These are phyloP conservation scores for Flaveria sonorensis DNA, from an alignment of 129 eudicot genomes.

Conservation along the genomic window DNA sequence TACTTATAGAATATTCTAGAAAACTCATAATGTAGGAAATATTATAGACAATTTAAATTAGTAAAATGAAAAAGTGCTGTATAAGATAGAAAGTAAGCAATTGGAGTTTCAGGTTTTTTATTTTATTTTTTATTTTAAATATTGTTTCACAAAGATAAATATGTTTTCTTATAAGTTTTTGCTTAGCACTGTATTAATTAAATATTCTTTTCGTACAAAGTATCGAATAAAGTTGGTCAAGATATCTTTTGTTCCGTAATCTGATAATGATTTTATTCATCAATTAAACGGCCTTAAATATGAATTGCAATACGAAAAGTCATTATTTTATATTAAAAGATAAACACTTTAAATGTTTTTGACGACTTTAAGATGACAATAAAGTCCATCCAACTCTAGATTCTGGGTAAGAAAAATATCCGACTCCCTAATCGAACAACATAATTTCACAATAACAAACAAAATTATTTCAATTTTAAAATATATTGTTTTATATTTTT, in stretches of 20 bases:
- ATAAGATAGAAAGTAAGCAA: not conserved
- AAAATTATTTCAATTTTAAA: not conserved
- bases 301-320: not conserved
- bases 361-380: conserved; percentile 32
- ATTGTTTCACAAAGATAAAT: too few relatives aligned
- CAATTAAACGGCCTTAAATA: not conserved
- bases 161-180: too few relatives aligned
- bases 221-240: conserved; percentile 24
- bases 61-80: not conserved
- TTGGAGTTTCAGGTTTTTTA: not conserved
- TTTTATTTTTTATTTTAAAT: not conserved
- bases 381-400: conserved; percentile 38
- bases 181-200: not conserved
- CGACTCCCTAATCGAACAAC: not conserved
- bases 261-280: conserved; percentile 1
- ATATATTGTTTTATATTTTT: not conserved
- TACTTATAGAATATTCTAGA: too few relatives aligned
- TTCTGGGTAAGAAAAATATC: conserved; percentile 32
- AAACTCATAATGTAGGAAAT: too few relatives aligned
- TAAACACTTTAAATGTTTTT: conserved; percentile 13
- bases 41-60: not conserved
- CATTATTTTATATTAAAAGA: not conserved
- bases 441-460: not conserved
- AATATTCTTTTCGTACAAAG: not conserved
- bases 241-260: conserved; percentile 16